These are phyloP conservation scores for Aureobasidium namibiae DNA, from an alignment of 2,329 filamentous ascomycete genomes.

Conservation along the genomic window DNA sequence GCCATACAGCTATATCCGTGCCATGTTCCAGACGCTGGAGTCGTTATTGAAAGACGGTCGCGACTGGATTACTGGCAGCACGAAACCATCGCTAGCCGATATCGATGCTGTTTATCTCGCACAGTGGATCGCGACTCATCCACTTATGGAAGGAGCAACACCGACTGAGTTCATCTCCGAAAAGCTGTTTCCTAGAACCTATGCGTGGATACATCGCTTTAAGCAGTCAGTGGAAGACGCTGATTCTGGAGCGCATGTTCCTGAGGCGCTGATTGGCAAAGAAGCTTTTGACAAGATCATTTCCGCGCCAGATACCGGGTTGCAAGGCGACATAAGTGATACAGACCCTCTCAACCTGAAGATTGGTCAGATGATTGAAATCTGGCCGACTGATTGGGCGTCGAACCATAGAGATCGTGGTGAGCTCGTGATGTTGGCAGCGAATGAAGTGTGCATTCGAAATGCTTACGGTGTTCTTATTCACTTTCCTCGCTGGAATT, in stretches of 20 bases:
- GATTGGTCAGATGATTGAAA: conserved; percentile 46
- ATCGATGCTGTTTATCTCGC: conserved; percentile 41
- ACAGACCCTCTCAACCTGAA: conserved; percentile 46
- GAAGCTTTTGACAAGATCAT: conserved; percentile 45
- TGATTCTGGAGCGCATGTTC: conserved; percentile 32
- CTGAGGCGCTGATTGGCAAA: conserved; percentile 42
- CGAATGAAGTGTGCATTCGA: conserved; percentile 49
- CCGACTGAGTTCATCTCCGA: conserved; percentile 44
- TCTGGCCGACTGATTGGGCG: conserved; percentile 58
- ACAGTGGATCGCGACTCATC: not conserved
- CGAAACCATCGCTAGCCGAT: conserved; percentile 52
- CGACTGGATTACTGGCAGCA: conserved; percentile 51
- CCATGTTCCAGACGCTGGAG: conserved; percentile 53
- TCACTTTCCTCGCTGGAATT: conserved; percentile 55
- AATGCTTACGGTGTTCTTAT: conserved; percentile 40
- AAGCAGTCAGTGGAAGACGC: conserved; percentile 38
- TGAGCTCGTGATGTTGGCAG: conserved; percentile 43
- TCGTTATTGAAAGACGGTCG: conserved; percentile 56
- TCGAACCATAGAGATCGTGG: conserved; percentile 50
- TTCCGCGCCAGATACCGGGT: conserved; percentile 31
- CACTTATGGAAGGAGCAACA: conserved; percentile 31
- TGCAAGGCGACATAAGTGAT: conserved; percentile 12
- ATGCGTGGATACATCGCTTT: conserved; percentile 61
- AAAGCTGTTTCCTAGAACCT: conserved; percentile 50
- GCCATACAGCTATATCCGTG: conserved; percentile 47